phyloP scores from a whole-genome alignment of 352 stramenopile genomes.

The Pythium phragmiticola region DNA sequence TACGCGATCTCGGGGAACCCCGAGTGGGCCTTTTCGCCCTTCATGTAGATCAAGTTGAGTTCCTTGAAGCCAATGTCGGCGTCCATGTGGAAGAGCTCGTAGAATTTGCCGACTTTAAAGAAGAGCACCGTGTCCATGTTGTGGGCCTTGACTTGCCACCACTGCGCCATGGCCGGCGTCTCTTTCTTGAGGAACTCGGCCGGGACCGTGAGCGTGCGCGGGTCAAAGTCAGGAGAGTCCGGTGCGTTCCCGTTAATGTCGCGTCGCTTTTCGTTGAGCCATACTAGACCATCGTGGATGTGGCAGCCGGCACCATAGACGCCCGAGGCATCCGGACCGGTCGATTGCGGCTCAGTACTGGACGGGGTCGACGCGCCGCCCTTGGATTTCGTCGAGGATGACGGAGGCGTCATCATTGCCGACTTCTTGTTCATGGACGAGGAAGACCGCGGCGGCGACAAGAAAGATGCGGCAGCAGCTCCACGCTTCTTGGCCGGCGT shows the following conservation, averaged over 20 bases:
- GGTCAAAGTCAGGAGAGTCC: conserved; percentile 90
- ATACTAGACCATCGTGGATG: conserved; percentile 92
- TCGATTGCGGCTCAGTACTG: conserved; percentile 16
- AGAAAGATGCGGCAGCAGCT: background rate
- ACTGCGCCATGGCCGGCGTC: conserved; percentile 96
- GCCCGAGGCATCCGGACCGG: conserved; percentile 25
- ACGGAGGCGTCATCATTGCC: conserved; percentile 23
- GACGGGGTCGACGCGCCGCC: conserved; percentile 19
- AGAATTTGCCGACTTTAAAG: conserved; percentile 99
- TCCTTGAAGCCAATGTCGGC: conserved; percentile 97
- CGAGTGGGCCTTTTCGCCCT: conserved; percentile 95
- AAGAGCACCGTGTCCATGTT: conserved; percentile 99
- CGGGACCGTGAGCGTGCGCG: conserved; percentile 91
- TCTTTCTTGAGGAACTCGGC: conserved; percentile 87
- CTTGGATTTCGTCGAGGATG: conserved; percentile 20
- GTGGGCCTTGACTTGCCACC: conserved; percentile 97
- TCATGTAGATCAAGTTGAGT: conserved; percentile 98
- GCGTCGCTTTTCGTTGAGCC: conserved; percentile 83
- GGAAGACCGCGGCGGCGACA: conserved; percentile 16
- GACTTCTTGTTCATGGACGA: conserved; percentile 1
- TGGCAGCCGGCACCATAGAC: conserved; percentile 64
- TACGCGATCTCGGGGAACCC: conserved; percentile 99
- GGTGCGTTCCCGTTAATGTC: conserved; percentile 86
- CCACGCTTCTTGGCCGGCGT: conserved; percentile 22
- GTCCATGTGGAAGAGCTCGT: conserved; percentile 98